Base-by-base conservation (phyloP, 345 rosid species). In the Physaria fendleri region DNA sequence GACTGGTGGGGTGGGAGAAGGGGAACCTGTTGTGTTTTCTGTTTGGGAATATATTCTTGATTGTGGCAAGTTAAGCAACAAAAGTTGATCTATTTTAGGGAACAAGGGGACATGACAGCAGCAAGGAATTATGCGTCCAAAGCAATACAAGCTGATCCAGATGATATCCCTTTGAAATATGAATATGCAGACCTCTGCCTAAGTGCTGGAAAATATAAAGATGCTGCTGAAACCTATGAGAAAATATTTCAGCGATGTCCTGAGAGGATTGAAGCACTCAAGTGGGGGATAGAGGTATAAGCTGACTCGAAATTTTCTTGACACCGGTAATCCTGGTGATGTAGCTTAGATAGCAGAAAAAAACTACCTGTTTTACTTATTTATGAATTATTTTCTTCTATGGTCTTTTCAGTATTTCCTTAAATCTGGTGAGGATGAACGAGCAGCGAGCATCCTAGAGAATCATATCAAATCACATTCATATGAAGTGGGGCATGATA, bases 61-160 rank as follows among this genome's bases (percentile, higher is more conserved):
- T 21, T 23, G 44, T 46, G 28, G 34, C 46, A 46, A 62, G 33
- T 40, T 40, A 56, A 24, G 13, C 30, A 62, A 40, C 58, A 55
- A 47, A 44, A 63, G 1, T n/a, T 30, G 25, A 8, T 59, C 44
- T 54, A 63, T 48, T 77, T 69, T 72, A 92, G 98, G 77, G 82
- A 83, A 59, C 81, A 77, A 62, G 79, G 80, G 24, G 77, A 83
- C 75, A 66, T 59, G 52, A 72, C 66, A 47, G 79, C 70, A 42
- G 90, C 88, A 6, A 72, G 76, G 68, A 73, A 55, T 64, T 93
- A 82, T 75, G 87, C 91, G 55, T 74, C 74, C 35, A 89, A 78
- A 83, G 99, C 99, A 56, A 78, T 93, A 43, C 76, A 69, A 38
- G 87, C 91, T 35, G 94, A 93, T 65, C 97, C 95, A 32, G 71